phyloP scores from a whole-genome alignment of 2,329 filamentous ascomycete genomes.

The Capronia coronata region DNA sequence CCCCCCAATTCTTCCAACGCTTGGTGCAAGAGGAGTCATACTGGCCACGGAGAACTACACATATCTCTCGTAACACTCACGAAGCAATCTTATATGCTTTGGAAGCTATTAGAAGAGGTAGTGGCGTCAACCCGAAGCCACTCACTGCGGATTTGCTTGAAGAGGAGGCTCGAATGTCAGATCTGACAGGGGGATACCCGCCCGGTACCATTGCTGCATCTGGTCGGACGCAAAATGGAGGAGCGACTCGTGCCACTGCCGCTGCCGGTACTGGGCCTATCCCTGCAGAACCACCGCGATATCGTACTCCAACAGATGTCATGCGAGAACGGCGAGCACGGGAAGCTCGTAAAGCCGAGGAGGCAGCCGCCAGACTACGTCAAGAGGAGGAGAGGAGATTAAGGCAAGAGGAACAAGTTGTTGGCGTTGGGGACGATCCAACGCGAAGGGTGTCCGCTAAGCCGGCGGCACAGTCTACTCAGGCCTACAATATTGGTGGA shows the following conservation, averaged over 20 bases:
- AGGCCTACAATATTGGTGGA: slow-evolving; percentile 19
- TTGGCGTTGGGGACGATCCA: slow-evolving; percentile 49
- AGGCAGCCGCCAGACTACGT: slow-evolving; percentile 53
- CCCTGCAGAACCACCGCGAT: slow-evolving; percentile 51
- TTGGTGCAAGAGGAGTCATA: slow-evolving; percentile 41
- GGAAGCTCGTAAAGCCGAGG: slow-evolving; percentile 64
- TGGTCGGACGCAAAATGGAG: slow-evolving; percentile 53
- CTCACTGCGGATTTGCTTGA: slow-evolving; percentile 82
- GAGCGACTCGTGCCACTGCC: slow-evolving; percentile 43
- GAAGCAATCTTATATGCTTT: slow-evolving; percentile 88
- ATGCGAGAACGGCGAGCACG: slow-evolving; percentile 80
- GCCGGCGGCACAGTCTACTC: slow-evolving; percentile 16
- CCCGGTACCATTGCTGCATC: slow-evolving; percentile 43
- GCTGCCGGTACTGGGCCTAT: slow-evolving; percentile 39
- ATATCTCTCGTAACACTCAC: slow-evolving; percentile 76
- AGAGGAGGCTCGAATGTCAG: slow-evolving; percentile 88
- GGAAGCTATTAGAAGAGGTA: slow-evolving; percentile 62
- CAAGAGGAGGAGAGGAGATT: slow-evolving; percentile 41
- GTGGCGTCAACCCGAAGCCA: slow-evolving; percentile 47
- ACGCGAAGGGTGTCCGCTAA: slow-evolving; percentile 28
- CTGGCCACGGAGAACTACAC: slow-evolving; percentile 47
- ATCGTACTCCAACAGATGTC: slow-evolving; percentile 80
- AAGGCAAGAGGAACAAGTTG: slow-evolving; percentile 54
- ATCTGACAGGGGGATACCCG: slow-evolving; percentile 59
- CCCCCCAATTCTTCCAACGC: slow-evolving; percentile 32